Evolutionary conservation across 1,284 basidiomycete genomes (phyloP).

Genomic region (Leccinum pachyderme): DNA sequence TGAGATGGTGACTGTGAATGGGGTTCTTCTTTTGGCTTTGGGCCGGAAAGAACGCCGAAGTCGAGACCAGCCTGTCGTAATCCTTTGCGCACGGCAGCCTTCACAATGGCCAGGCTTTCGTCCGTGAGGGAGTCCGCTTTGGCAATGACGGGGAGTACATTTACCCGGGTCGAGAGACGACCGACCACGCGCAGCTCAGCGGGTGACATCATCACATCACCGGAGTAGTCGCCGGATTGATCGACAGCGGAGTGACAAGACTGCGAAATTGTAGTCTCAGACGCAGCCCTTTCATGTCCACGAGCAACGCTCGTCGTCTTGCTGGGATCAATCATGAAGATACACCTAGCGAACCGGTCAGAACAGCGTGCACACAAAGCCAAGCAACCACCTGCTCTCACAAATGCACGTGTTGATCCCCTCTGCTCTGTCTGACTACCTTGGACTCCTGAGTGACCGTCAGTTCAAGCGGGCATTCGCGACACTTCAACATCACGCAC

Average conservation of each 20-base stretch:
- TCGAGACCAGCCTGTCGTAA: slow-evolving; percentile 61
- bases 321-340: slow-evolving; percentile 81
- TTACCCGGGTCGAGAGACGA: slow-evolving; percentile 65
- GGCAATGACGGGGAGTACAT: slow-evolving; percentile 76
- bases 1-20: slow-evolving; percentile 12
- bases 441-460: slow-evolving; percentile 65
- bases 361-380: slow-evolving; percentile 5
- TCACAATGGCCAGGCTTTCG: slow-evolving; percentile 61
- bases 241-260: slow-evolving; percentile 35
- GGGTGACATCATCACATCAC: slow-evolving; percentile 61
- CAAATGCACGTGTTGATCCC: slow-evolving; percentile 83
- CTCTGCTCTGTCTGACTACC: slow-evolving; percentile 78
- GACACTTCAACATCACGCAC: slow-evolving; percentile 23
- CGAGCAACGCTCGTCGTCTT: slow-evolving; percentile 50
- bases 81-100: slow-evolving; percentile 63
- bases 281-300: slow-evolving; percentile 49
- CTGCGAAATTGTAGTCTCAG: slow-evolving; percentile 55
- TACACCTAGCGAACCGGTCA: slow-evolving; percentile 50
- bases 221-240: slow-evolving; percentile 47
- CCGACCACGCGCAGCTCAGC: slow-evolving; percentile 75
- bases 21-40: slow-evolving; percentile 24
- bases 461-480: background rate
- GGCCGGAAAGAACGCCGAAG: slow-evolving; percentile 69
- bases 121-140: slow-evolving; percentile 78
- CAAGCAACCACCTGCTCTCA: slow-evolving; percentile 38